Conservation (phyloP, 2,329 filamentous ascomycete species). For the Fusarium tanahbumbuense region DNA sequence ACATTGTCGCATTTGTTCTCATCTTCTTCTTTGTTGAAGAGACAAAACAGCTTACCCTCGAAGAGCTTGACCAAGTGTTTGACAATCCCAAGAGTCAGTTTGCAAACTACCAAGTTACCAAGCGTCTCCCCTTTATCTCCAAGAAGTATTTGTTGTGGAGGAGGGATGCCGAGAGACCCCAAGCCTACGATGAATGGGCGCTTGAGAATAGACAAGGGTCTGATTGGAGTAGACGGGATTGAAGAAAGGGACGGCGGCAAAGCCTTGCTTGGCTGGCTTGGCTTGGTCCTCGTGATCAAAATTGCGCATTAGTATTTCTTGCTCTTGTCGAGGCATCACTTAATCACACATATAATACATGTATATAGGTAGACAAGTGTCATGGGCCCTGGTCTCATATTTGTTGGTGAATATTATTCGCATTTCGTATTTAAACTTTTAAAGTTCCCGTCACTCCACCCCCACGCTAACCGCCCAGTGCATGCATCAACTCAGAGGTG, state of each 20-base stretch:
- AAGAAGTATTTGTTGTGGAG: neutral
- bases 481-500: neutral
- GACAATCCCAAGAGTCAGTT: slow-evolving; percentile 52
- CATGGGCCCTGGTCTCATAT: neutral
- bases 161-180: neutral
- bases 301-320: neutral
- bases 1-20: slow-evolving; percentile 57
- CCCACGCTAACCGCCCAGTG: neutral
- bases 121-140: slow-evolving; percentile 53
- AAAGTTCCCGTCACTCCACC: neutral
- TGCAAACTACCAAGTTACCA: slow-evolving; percentile 50
- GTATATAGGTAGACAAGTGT: neutral
- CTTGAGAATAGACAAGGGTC: slow-evolving; percentile 6
- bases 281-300: neutral
- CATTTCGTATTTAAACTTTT: slow-evolving; percentile 28
- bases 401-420: slow-evolving; percentile 9
- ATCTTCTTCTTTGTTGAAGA: slow-evolving; percentile 61
- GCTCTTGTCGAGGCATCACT: neutral
- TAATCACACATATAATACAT: neutral
- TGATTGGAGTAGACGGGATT: neutral
- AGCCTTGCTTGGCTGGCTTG: neutral
- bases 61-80: slow-evolving; percentile 51
- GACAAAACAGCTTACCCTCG: slow-evolving; percentile 60
- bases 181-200: slow-evolving; percentile 9
- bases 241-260: neutral